Evolutionary conservation across 306 rosid species (phyloP).

Genomic region (Mimosa pudica): DNA sequence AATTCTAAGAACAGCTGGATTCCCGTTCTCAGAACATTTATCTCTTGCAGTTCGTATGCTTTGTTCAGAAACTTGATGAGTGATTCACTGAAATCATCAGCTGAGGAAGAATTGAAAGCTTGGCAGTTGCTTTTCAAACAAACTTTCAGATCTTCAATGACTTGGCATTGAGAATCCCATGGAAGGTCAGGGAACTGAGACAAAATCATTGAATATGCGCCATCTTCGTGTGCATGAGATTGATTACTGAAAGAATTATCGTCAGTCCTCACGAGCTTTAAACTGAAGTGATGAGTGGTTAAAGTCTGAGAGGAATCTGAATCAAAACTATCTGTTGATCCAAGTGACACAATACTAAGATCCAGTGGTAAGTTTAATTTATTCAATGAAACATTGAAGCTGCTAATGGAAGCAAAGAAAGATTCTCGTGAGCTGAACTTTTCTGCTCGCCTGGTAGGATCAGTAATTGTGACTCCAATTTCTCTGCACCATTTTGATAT

Average conservation of each 20-base stretch:
- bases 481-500: slow-evolving; percentile 73
- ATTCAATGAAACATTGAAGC: slow-evolving; percentile 73
- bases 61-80: slow-evolving; percentile 65
- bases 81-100: slow-evolving; percentile 54
- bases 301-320: slow-evolving; percentile 53
- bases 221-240: slow-evolving; percentile 40
- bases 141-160: slow-evolving; percentile 62
- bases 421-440: slow-evolving; percentile 47
- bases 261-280: slow-evolving; percentile 33
- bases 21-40: slow-evolving; percentile 64
- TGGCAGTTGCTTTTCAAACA: slow-evolving; percentile 46
- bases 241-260: slow-evolving; percentile 40
- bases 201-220: slow-evolving; percentile 49
- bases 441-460: slow-evolving; percentile 54
- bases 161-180: slow-evolving; percentile 77
- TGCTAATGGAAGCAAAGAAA: slow-evolving; percentile 64
- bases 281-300: slow-evolving; percentile 31
- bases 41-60: slow-evolving; percentile 58
- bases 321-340: slow-evolving; percentile 61
- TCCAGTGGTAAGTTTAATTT: slow-evolving; percentile 64
- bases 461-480: slow-evolving; percentile 53
- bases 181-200: slow-evolving; percentile 61
- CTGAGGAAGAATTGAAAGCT: slow-evolving; percentile 45
- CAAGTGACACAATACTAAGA: slow-evolving; percentile 69
- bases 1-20: slow-evolving; percentile 56